A percentile compares a stretch with the other conserved stretches of the same genome.
Evolutionary conservation across 139 green algal species (phyloP).

Genomic region (Desmodesmus armatus): DNA sequence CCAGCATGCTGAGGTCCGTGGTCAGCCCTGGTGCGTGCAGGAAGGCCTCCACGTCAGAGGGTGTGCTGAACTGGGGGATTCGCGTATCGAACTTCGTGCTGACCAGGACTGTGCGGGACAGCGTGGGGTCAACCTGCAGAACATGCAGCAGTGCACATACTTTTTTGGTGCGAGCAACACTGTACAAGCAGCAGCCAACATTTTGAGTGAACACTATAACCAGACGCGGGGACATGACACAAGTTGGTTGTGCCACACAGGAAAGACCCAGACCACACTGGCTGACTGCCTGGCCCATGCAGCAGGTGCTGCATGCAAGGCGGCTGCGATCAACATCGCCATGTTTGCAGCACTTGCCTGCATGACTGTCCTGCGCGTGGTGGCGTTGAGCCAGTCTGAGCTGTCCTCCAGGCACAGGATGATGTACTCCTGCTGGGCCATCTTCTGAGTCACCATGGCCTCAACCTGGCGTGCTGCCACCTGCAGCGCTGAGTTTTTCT

Average conservation of each 20-base stretch:
- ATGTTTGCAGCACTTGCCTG: conserved; percentile 57
- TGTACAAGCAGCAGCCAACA: background rate
- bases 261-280: too few species aligned
- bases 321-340: too few species aligned
- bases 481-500: conserved; percentile 78
- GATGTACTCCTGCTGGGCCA: conserved; percentile 94
- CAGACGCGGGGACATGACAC: too few species aligned
- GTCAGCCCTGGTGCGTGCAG: conserved; percentile 55
- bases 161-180: background rate
- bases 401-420: conserved; percentile 97
- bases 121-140: conserved; percentile 85
- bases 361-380: conserved; percentile 93
- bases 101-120: conserved; percentile 93
- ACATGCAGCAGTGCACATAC: too few species aligned
- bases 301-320: too few species aligned
- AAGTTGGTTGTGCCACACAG: too few species aligned
- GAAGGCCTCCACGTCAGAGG: conserved; percentile 92
- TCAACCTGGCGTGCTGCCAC: conserved; percentile 72
- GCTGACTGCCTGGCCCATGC: too few species aligned
- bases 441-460: conserved; percentile 91
- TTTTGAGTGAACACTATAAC: too few species aligned
- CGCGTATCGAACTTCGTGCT: conserved; percentile 97
- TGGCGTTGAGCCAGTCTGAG: conserved; percentile 96
- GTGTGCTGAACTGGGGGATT: conserved; percentile 91
- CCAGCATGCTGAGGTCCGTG: conserved; percentile 76